Evolutionary conservation across 371 early-diverging fungal genomes (phyloP).

Genomic region (Lichtheimia hyalospora): DNA sequence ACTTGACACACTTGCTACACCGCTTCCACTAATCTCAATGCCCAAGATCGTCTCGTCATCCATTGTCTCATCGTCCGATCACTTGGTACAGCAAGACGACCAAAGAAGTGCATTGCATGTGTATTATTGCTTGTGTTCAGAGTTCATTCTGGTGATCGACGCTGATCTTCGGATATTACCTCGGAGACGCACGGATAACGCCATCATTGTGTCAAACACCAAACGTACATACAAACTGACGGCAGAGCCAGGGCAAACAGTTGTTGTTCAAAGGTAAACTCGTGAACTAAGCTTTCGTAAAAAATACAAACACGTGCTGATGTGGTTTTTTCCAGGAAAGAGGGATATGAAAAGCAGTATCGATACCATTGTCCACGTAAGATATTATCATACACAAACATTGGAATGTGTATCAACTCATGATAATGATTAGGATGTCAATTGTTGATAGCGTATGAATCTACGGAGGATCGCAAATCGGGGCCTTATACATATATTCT

Average conservation of each 20-base stretch:
- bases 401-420: conserved; percentile 41
- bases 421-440: conserved; percentile 42
- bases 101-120: conserved; percentile 52
- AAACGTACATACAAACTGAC: conserved; percentile 62
- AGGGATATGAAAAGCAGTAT: conserved; percentile 64
- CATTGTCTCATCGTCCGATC: conserved; percentile 66
- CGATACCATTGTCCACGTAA: conserved; percentile 62
- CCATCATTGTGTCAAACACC: conserved; percentile 63
- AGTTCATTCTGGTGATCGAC: conserved; percentile 71
- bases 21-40: conserved; percentile 27
- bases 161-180: conserved; percentile 60
- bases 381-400: background rate
- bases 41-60: conserved; percentile 69
- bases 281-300: background rate
- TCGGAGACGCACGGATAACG: conserved; percentile 62
- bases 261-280: conserved; percentile 49
- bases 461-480: conserved; percentile 51
- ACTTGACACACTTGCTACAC: too few species aligned
- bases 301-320: background rate
- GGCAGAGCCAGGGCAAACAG: conserved; percentile 46
- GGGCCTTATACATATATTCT: conserved; percentile 64
- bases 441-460: conserved; percentile 61
- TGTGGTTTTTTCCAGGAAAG: conserved; percentile 27
- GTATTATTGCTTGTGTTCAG: conserved; percentile 76
- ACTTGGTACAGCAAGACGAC: conserved; percentile 36